These are phyloP conservation scores for Kuraishia floccosa DNA, from an alignment of 805 yeast genomes.

Conservation along the genomic window DNA sequence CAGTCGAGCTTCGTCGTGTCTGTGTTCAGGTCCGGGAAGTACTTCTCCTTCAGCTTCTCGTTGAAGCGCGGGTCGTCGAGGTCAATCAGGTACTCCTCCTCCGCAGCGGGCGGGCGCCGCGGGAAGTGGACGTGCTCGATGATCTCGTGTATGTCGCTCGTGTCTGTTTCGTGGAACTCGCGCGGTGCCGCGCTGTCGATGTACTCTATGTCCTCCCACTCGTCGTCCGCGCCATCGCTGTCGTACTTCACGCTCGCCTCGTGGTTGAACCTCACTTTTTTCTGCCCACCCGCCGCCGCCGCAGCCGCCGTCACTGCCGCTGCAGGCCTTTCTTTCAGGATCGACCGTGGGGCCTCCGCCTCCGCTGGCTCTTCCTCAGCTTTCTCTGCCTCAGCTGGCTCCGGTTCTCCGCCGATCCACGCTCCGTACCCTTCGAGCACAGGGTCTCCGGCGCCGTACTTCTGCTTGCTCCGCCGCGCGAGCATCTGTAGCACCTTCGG, in stretches of 20 bases:
- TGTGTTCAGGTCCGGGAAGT: constrained; percentile 80
- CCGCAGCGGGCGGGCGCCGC: constrained; percentile 27
- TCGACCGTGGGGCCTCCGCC: not conserved
- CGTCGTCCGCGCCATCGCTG: constrained; percentile 17
- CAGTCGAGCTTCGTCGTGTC: constrained; percentile 79
- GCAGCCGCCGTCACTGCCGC: not conserved
- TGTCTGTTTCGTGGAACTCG: constrained; percentile 32
- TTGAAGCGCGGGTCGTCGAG: constrained; percentile 70
- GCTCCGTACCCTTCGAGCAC: constrained; percentile 22
- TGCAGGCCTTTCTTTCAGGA: not conserved
- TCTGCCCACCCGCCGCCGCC: constrained; percentile 6
- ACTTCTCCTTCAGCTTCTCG: constrained; percentile 70
- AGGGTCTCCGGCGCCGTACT: constrained; percentile 17
- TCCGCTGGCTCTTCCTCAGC: not conserved
- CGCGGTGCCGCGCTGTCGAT: constrained; percentile 33
- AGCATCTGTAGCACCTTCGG: constrained; percentile 55
- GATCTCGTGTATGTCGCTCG: constrained; percentile 23
- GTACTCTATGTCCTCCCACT: constrained; percentile 37
- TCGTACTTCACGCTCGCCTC: constrained; percentile 20
- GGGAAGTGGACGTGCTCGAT: constrained; percentile 58
- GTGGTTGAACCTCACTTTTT: constrained; percentile 17
- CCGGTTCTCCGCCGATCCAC: constrained; percentile 18
- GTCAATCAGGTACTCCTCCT: constrained; percentile 31
- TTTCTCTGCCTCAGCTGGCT: constrained; percentile 1
- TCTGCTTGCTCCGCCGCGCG: constrained; percentile 35